These are phyloP conservation scores for Lipomyces orientalis DNA, from an alignment of 805 yeast genomes.

Conservation along the genomic window DNA sequence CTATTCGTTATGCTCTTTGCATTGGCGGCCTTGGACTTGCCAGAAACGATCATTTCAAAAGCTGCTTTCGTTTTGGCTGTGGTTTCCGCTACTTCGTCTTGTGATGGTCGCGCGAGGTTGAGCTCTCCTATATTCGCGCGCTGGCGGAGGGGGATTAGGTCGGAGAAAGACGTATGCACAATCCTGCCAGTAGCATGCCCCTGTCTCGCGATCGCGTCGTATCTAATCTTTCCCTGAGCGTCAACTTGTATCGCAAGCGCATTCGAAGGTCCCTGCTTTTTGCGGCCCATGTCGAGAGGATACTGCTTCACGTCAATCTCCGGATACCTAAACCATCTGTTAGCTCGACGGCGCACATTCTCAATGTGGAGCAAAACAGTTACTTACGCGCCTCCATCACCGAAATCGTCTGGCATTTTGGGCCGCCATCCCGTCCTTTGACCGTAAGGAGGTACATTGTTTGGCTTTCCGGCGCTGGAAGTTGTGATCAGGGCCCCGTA, in stretches of 20 bases:
- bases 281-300: conserved; percentile 44
- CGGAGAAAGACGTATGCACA: conserved; percentile 58
- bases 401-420: conserved; percentile 40
- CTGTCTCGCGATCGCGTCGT: conserved; percentile 45
- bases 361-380: neutral
- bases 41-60: conserved; percentile 57
- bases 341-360: neutral
- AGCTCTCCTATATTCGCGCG: conserved; percentile 49
- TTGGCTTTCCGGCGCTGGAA: neutral
- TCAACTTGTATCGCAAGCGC: conserved; percentile 43
- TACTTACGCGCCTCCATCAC: conserved; percentile 47
- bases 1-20: conserved; percentile 44
- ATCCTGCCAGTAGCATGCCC: conserved; percentile 44
- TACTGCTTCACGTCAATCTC: conserved; percentile 46
- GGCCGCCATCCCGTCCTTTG: conserved; percentile 43
- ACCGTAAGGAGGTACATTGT: conserved; percentile 41
- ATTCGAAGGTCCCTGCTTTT: conserved; percentile 34
- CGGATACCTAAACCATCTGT: conserved; percentile 37
- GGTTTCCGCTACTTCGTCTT: conserved; percentile 54
- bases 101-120: conserved; percentile 53
- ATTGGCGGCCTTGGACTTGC: conserved; percentile 47
- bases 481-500: conserved; percentile 22
- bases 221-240: conserved; percentile 44
- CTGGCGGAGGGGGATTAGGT: conserved; percentile 66
- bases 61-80: conserved; percentile 63